Evolutionary conservation across 352 stramenopile species (phyloP).

Genomic region (Elongisporangium prolatum): DNA sequence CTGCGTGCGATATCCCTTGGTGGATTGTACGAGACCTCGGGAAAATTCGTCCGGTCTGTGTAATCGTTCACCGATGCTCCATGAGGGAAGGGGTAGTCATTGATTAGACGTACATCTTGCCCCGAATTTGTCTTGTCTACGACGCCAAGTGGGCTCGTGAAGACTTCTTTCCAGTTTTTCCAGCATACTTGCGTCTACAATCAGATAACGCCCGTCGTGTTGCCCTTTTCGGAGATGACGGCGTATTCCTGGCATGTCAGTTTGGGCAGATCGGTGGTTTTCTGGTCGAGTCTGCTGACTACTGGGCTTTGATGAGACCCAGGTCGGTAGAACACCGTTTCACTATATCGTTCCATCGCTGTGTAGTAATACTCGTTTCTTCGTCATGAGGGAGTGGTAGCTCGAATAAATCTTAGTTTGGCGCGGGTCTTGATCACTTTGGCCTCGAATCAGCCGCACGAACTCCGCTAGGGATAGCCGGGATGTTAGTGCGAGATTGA

Average conservation of each 20-base stretch:
- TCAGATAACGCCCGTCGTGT: slow-evolving; percentile 4
- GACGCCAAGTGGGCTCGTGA: slow-evolving; percentile 2
- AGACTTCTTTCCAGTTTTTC: slow-evolving; percentile 3
- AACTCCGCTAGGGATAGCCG: slow-evolving; percentile 1
- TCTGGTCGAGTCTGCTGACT: background rate
- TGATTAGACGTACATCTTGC: slow-evolving; percentile 4
- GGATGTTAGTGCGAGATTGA: background rate
- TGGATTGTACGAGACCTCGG: slow-evolving; percentile 10
- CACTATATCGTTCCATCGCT: slow-evolving; percentile 5
- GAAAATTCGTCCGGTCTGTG: slow-evolving; percentile 1
- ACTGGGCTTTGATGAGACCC: background rate
- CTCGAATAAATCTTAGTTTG: slow-evolving; percentile 11
- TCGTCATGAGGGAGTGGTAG: background rate
- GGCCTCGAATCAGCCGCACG: slow-evolving; percentile 5
- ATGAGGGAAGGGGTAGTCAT: slow-evolving; percentile 4
- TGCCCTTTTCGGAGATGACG: slow-evolving; percentile 8
- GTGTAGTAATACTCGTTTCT: background rate
- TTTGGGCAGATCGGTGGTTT: background rate
- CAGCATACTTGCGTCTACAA: background rate
- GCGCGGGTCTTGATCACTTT: background rate
- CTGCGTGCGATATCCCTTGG: slow-evolving; percentile 13
- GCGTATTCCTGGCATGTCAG: background rate
- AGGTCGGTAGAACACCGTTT: slow-evolving; percentile 5
- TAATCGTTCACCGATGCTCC: slow-evolving; percentile 3
- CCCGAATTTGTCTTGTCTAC: slow-evolving; percentile 1